Conservation (phyloP, 1,284 basidiomycete genomes). For the Malassezia pachydermatis region DNA sequence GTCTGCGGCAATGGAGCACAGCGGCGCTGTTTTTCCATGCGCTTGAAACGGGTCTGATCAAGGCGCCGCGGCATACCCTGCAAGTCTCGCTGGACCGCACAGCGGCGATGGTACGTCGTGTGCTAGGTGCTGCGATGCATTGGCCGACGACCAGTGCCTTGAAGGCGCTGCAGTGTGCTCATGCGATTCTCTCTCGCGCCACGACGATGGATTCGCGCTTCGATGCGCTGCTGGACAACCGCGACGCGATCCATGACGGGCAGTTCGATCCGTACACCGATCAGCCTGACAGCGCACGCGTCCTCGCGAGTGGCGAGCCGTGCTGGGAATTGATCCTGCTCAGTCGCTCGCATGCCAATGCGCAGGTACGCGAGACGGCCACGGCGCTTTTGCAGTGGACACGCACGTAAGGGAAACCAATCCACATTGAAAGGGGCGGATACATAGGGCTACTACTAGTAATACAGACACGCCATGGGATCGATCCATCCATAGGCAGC, state of each 20-base stretch:
- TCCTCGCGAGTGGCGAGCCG: conserved; percentile 19
- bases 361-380: conserved; percentile 18
- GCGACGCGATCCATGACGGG: conserved; percentile 58
- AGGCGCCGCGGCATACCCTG: conserved; percentile 49
- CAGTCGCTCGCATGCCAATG: conserved; percentile 12
- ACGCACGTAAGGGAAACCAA: too few relatives aligned
- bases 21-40: conserved; percentile 72
- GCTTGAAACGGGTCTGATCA: conserved; percentile 65
- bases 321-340: conserved; percentile 17
- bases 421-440: background rate
- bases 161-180: conserved; percentile 64
- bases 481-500: background rate
- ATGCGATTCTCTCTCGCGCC: conserved; percentile 58
- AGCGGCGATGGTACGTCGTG: conserved; percentile 82
- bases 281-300: conserved; percentile 17
- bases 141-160: conserved; percentile 63
- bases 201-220: conserved; percentile 59
- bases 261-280: conserved; percentile 12
- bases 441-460: conserved; percentile 14
- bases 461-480: background rate
- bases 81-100: conserved; percentile 63
- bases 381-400: conserved; percentile 9
- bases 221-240: conserved; percentile 70
- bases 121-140: conserved; percentile 66
- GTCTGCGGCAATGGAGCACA: conserved; percentile 21